Evolutionary conservation across 1,139 yeast species (phyloP), one percentile per base, ranked within the genome.

Genomic region (Kazachstania sp.): DNA sequence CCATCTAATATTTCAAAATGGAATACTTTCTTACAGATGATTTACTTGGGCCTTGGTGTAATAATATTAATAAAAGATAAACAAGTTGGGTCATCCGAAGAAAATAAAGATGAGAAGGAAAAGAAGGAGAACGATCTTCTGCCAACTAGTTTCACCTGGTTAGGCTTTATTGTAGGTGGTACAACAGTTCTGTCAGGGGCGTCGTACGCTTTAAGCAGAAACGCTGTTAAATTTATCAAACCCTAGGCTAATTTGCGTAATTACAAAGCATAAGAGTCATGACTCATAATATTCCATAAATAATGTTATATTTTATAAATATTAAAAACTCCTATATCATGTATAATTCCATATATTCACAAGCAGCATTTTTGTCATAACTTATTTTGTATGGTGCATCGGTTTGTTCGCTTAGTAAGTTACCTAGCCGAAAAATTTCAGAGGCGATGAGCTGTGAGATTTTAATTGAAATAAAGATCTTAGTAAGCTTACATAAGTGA

Each of bases 11-110:
- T 94, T 37, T 88, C 96, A 12, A 92, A 92, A 64, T 74, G 81
- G 62, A 90, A 94, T 65, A 94, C 98, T 0, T 87, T 82, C 1
- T 74, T 94, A 53, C 98, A 94, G 65, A 90, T 94, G 97, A 60
- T 86, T 9, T 90, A 90, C 58, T 75, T 94, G 43, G 96, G 95
- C 0, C 71, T 79, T 16, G 77, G 86, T 51, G 84, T 90, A 0
- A 82, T 81, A 0, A 54, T 83, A 16, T 67, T 65, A 15, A 67
- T 44, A 15, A 20, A 28, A n/a, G 41, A 42, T 13, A 43, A 48
- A 18, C 51, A 52, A n/a, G 45, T 45, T 4, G 51, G 48, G 28
- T 58, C 56, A 13, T 53, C 55, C 3, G 43, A 50, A 48, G n/a
- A 48, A 15, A 38, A 44, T 3, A 51, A 34, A 20, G 12, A 20